Evolutionary conservation across 495 filamentous ascomycete genomes (phyloP).

Genomic region (Xylaria cubensis): DNA sequence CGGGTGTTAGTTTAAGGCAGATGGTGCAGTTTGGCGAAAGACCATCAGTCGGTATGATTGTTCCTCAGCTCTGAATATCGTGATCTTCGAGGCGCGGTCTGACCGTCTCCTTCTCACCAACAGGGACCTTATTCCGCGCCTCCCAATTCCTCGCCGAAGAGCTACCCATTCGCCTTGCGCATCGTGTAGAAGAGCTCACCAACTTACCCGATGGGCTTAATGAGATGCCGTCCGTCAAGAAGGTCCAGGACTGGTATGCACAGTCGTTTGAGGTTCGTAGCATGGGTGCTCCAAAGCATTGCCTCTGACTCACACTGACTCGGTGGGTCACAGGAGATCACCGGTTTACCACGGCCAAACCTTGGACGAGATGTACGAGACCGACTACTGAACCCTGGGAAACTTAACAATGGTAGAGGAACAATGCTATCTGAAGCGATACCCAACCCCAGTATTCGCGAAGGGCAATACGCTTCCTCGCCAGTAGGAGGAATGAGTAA

Average conservation of each 20-base stretch:
- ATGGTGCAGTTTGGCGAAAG: conserved; percentile 98
- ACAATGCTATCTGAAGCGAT: conserved; percentile 80
- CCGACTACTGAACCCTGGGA: conserved; percentile 76
- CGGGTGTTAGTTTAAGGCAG: conserved; percentile 93
- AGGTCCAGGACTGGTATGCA: conserved; percentile 97
- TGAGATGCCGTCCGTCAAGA: conserved; percentile 96
- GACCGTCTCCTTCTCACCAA: conserved; percentile 29
- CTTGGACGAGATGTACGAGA: conserved; percentile 79
- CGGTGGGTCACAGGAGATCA: conserved; percentile 76
- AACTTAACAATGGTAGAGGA: conserved; percentile 59
- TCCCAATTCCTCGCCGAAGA: conserved; percentile 99
- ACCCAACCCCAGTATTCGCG: conserved; percentile 84
- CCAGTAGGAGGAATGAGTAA: conserved; percentile 63
- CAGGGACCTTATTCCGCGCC: conserved; percentile 94
- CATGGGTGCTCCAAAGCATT: conserved; percentile 13
- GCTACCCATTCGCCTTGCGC: conserved; percentile 93
- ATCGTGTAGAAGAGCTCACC: conserved; percentile 91
- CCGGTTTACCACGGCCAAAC: conserved; percentile 76
- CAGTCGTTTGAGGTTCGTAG: conserved; percentile 93
- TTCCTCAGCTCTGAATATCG: conserved; percentile 10
- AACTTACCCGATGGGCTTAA: conserved; percentile 96
- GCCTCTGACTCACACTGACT: conserved; percentile 35
- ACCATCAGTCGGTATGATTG: conserved; percentile 77
- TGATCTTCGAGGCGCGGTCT: conserved; percentile 30
- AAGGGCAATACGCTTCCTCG: conserved; percentile 85